These are phyloP conservation scores for Trichoderma sp. DNA, from an alignment of 2,329 filamentous ascomycete species.

Conservation along the genomic window DNA sequence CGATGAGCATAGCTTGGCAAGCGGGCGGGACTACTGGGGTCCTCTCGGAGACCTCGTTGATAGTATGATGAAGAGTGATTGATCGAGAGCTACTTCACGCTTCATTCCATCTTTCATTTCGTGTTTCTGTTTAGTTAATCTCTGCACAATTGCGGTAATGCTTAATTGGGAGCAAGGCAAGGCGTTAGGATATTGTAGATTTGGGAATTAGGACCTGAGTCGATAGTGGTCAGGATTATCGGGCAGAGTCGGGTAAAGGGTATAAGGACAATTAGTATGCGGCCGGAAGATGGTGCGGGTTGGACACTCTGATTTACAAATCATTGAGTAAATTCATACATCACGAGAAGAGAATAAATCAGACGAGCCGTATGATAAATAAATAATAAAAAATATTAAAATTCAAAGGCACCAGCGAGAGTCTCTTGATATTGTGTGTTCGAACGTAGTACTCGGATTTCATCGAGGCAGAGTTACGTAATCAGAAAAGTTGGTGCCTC, in stretches of 20 bases:
- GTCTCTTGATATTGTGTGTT: background rate
- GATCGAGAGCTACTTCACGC: slow-evolving; percentile 24
- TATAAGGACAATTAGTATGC: background rate
- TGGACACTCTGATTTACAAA: background rate
- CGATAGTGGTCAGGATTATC: background rate
- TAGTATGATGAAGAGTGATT: slow-evolving; percentile 95
- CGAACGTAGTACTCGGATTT: background rate
- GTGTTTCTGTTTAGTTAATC: background rate
- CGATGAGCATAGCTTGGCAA: slow-evolving; percentile 89
- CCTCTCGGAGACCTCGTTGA: slow-evolving; percentile 93
- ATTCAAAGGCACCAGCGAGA: background rate
- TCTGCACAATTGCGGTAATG: slow-evolving; percentile 9
- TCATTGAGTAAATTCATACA: slow-evolving; percentile 2
- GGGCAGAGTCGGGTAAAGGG: slow-evolving; percentile 13
- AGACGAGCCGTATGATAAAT: background rate
- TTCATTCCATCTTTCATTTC: background rate
- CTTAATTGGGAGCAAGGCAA: slow-evolving; percentile 19
- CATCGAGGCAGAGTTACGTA: slow-evolving; percentile 28
- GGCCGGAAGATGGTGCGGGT: background rate
- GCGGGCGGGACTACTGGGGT: slow-evolving; percentile 95
- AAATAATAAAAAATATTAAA: background rate
- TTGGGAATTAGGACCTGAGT: background rate
- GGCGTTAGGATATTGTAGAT: slow-evolving; percentile 25
- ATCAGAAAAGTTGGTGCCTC: slow-evolving; percentile 39
- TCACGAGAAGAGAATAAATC: slow-evolving; percentile 12